Base-by-base conservation (phyloP, 2,329 filamentous ascomycete species). In the Nothophaeocryptopus gaeumannii region DNA sequence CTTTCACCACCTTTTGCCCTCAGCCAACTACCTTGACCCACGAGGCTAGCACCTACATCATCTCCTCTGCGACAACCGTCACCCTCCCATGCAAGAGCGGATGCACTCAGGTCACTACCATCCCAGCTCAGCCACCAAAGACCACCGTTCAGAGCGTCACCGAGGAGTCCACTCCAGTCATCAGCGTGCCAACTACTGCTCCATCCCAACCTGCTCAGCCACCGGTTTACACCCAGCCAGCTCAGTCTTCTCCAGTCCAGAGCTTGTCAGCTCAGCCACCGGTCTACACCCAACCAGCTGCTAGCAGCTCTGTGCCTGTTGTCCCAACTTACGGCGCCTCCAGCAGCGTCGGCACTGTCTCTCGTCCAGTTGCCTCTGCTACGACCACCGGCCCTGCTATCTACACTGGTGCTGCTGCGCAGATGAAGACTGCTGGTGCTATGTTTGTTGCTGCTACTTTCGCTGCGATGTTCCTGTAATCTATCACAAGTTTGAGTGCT, bases 1-100 rank as follows among this genome's bases (percentile, higher is more conserved):
- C 74, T 51, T 81, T 55, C 76, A 83, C 79, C 73, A 89, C 85
- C 68, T 88, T 78, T 81, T 89, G 86, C 82, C 84, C 85, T 20
- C 75, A 46, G 60, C 69, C 85, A 58, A 88, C 85, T 63, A 70
- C 75, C 63, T 71, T 88, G 71, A 80, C 78, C 66, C 76, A 85
- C 74, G 79, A 78, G 68, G 74, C 72, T 72, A 75, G 78, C 70
- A 86, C 84, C 73, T 86, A 85, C 79, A 85, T 79, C 63, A 75
- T 89, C 72, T 83, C 82, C 59, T 45, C 43, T 3, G 48, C 58
- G 9, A 63, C 61, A 12, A 64, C 59, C 8, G 43, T 63, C 16
- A 60, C 55, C 11, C 51, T 62, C 45, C 54, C 59, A 8, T 58
- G 54, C 54, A 47, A 32, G 4, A 36, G 39, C 12, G 50, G 50